phyloP scores from a whole-genome alignment of 306 rosid species.

The Begonia loranthoides region DNA sequence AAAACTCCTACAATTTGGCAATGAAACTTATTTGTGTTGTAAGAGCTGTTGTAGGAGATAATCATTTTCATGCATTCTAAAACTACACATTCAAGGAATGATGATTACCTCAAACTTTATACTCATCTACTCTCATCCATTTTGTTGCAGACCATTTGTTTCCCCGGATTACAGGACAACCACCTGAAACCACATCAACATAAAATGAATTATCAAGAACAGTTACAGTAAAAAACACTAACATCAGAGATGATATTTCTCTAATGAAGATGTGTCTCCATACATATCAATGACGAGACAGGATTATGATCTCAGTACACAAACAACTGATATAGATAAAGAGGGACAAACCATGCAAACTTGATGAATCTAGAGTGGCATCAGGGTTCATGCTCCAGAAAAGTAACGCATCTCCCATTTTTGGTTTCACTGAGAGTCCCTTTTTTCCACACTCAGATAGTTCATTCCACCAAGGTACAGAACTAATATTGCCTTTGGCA shows the following conservation, averaged over 20 bases:
- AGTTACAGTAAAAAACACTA: neutral
- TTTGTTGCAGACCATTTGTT: constrained; percentile 90
- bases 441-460: constrained; percentile 75
- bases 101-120: constrained; percentile 31
- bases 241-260: neutral
- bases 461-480: constrained; percentile 86
- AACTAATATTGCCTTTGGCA: constrained; percentile 68
- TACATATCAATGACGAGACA: neutral
- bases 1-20: too few species aligned
- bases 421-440: constrained; percentile 81
- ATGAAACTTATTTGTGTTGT: too few species aligned
- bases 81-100: too few species aligned
- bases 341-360: constrained; percentile 65
- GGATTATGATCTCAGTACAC: too few species aligned
- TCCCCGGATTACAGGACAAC: constrained; percentile 83
- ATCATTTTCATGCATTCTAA: too few species aligned
- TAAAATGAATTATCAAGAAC: neutral
- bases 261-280: neutral
- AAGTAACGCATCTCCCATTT: constrained; percentile 81
- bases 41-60: too few species aligned
- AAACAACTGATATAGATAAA: neutral
- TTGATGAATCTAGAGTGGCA: constrained; percentile 66
- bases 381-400: constrained; percentile 99
- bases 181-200: constrained; percentile 34
- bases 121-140: constrained; percentile 65